Base-by-base conservation (phyloP, 2,329 filamentous ascomycete genomes). In the Albophoma yamanashiensis region DNA sequence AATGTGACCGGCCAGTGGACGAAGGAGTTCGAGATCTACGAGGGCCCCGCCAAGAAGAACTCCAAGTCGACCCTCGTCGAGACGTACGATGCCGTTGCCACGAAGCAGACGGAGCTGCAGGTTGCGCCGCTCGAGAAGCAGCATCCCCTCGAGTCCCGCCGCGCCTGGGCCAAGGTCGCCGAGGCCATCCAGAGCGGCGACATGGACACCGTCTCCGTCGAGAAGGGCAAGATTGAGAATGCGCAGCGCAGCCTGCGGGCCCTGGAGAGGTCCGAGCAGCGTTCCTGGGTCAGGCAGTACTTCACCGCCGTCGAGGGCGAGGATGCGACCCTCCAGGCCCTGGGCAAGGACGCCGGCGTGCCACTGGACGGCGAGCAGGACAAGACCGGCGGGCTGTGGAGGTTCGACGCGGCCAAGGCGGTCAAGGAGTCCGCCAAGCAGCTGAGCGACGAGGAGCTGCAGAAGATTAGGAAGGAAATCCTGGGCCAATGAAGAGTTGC, bases 1-100 rank as follows among this genome's bases (percentile, higher is more conserved):
- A 91, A 86, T n/a, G 81, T 88, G 45, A 87, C 91, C 38, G 94
- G 94, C 31, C 91, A 95, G 72, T 99, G 94, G 94, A 95, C 86
- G 61, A 90, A 91, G 68, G 78, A 79, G 2, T 95, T 96, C 70
- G 84, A 84, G 58, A 87, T 97, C 70, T 89, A 89, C 75, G 82
- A 91, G 63, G 86, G 87, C 15, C 66, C 76, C 20, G 71, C 74
- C 62, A 81, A 82, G 69, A 78, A 80, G 65, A 81, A 81, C 67
- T 73, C 74, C 20, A 70, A 75, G 40, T 73, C 74, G 27, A 79
- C 73, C 27, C 70, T 84, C 39, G 65, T 91, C 56, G 82, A 86
- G 27, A 73, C 75, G 8, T 89, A 88, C 71, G 81, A 86, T 64
- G 83, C 88, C 39, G 78, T 78, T 56, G 76, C 77, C 34, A 74